Conservation (phyloP, 345 rosid species). For the Salix udensis region DNA sequence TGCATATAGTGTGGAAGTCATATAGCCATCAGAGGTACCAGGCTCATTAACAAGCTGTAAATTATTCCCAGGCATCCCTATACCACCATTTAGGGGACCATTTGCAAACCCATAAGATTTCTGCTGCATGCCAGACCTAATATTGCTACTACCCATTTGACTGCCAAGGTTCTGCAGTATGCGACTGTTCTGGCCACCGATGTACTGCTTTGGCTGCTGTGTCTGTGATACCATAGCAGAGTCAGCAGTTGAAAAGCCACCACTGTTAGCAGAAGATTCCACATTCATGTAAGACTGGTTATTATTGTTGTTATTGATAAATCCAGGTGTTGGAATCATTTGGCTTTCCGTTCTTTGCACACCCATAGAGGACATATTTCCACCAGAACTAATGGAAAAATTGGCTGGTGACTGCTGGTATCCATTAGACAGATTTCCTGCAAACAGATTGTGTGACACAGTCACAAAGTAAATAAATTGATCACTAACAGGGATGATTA, state of each 20-base stretch:
- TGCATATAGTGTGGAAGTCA: constrained; percentile 41
- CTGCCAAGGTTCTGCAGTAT: constrained; percentile 65
- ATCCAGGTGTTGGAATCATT: constrained; percentile 98
- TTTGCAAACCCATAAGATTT: constrained; percentile 60
- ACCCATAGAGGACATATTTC: constrained; percentile 61
- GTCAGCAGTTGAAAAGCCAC: constrained; percentile 69
- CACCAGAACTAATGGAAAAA: constrained; percentile 66
- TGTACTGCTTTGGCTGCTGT: constrained; percentile 65
- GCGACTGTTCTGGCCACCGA: constrained; percentile 62
- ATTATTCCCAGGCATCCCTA: constrained; percentile 57
- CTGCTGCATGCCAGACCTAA: constrained; percentile 68
- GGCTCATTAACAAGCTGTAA: constrained; percentile 52
- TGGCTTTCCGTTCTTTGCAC: constrained; percentile 61
- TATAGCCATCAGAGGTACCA: constrained; percentile 48
- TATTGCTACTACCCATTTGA: constrained; percentile 54
- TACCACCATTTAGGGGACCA: constrained; percentile 56
- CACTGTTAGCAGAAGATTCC: constrained; percentile 58
- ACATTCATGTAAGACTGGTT: constrained; percentile 56
- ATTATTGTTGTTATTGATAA: constrained; percentile 36
- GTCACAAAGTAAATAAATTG: constrained; percentile 7
- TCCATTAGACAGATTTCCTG: constrained; percentile 67
- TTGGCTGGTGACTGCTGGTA: constrained; percentile 62
- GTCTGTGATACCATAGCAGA: constrained; percentile 53
- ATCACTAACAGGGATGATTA: not conserved
- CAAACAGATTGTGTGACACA: constrained; percentile 12